Evolutionary conservation across 2,329 filamentous ascomycete species (phyloP), one percentile per base, ranked within the genome.

Genomic region (Hypoxylon sp.): DNA sequence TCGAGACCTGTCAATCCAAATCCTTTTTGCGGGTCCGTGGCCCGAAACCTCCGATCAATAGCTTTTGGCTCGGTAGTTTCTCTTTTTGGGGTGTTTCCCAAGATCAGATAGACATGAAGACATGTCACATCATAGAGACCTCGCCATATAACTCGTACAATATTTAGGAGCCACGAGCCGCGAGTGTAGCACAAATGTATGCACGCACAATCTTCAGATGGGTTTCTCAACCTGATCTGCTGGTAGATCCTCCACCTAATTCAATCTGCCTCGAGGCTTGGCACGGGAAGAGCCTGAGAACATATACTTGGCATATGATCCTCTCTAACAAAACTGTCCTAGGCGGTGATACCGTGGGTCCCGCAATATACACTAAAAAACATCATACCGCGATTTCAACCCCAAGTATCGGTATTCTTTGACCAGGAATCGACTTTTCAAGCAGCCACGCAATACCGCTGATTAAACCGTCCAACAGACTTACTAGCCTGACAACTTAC

Each of bases 11-110:
- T 36, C 60, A 65, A 65, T 67, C 45, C 46, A 57, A 62, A 55
- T 43, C 36, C 45, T 62, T 64, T 61, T 62, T 59, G 68, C 68
- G 68, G 68, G 65, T 57, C 65, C 41, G 59, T 68, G 68, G 68
- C 62, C 68, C 68, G 68, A 70, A 70, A 68, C 68, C 68, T 60
- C 65, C 65, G 68, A 70, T 70, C 63, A 50, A 41, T 65, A 53
- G 51, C 46, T 50, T 68, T 63, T 68, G 65, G 65, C 59, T 70
- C 68, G 65, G 65, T 57, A 63, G 43, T 43, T 59, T 45, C 19
- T 46, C 36, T 32, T 62, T 46, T 59, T 49, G 23, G 46, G 57
- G 57, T 63, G 62, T 50, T 51, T 45, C 52, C 48, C 53, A 65
- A 63, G 56, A 63, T 65, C 43, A 19, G 51, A 58, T 68, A 45